These are phyloP conservation scores for Fusarium sp. DNA, from an alignment of 2,329 filamentous ascomycete species.

Conservation along the genomic window DNA sequence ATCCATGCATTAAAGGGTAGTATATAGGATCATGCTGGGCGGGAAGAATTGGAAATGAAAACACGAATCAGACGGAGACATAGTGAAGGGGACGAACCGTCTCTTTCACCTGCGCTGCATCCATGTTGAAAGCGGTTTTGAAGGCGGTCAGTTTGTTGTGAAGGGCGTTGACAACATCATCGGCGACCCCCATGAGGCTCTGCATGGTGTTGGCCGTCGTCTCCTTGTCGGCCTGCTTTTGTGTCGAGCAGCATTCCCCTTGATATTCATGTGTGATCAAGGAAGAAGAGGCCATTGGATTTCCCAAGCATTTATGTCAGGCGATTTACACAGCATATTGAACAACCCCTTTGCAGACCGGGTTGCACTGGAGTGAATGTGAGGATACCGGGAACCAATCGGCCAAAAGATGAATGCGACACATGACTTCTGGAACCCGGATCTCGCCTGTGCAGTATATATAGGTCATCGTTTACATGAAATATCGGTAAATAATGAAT, in stretches of 20 bases:
- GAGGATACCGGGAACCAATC: neutral
- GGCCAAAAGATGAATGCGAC: neutral
- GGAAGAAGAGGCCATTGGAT: neutral
- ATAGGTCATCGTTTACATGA: neutral
- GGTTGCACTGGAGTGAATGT: neutral
- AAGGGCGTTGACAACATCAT: too few species aligned
- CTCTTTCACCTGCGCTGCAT: too few species aligned
- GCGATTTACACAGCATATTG: neutral
- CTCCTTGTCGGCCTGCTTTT: neutral
- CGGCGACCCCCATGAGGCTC: too few species aligned
- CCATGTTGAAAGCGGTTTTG: too few species aligned
- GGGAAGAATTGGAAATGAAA: neutral
- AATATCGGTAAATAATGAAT: neutral
- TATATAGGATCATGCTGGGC: neutral
- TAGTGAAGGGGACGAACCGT: neutral
- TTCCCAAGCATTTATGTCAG: neutral
- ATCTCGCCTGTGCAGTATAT: neutral
- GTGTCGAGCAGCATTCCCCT: neutral
- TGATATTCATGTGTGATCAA: neutral
- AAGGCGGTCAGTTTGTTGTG: too few species aligned
- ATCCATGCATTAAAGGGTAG: neutral
- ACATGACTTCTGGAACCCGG: fast-evolving
- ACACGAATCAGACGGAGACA: neutral
- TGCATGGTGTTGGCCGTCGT: too few species aligned
- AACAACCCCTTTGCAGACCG: neutral